A percentile compares a stretch with the other conserved stretches of the same genome.
Conservation (phyloP, 805 yeast species). For the Yamadazyma olivae region DNA sequence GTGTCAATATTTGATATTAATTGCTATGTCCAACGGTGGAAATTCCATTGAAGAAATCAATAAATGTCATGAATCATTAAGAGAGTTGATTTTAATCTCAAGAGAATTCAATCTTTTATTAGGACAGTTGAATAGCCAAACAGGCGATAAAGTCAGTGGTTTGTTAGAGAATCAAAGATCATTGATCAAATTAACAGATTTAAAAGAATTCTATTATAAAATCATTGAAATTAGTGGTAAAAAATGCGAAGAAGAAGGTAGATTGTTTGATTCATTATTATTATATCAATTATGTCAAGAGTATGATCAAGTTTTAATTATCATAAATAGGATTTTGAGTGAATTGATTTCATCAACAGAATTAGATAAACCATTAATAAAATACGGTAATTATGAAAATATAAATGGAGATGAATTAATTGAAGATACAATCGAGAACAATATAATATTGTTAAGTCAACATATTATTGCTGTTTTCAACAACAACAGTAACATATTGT, state of each 20-base stretch:
- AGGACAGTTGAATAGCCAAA: conserved; percentile 70
- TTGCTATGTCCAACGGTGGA: conserved; percentile 49
- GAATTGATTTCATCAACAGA: conserved; percentile 74
- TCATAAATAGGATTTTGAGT: conserved; percentile 74
- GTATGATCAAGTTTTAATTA: conserved; percentile 71
- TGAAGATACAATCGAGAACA: conserved; percentile 42
- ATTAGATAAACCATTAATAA: conserved; percentile 53
- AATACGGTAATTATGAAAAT: conserved; percentile 39
- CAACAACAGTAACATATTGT: conserved; percentile 57
- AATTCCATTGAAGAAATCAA: conserved; percentile 43
- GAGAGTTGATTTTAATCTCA: conserved; percentile 82
- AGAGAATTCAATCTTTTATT: conserved; percentile 77
- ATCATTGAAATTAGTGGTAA: conserved; percentile 84
- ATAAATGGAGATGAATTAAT: conserved; percentile 27
- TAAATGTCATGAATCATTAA: conserved; percentile 71
- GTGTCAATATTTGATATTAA: conserved; percentile 78
- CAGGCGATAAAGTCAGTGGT: conserved; percentile 80
- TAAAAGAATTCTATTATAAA: conserved; percentile 58
- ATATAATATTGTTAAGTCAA: conserved; percentile 45
- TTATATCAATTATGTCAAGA: conserved; percentile 88
- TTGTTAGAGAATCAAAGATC: conserved; percentile 74
- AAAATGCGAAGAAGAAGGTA: conserved; percentile 88
- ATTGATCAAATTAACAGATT: conserved; percentile 56
- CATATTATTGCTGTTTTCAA: conserved; percentile 44
- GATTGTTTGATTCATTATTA: conserved; percentile 78